Conservation (phyloP, 805 yeast species). For the Candida sphagnicola region DNA sequence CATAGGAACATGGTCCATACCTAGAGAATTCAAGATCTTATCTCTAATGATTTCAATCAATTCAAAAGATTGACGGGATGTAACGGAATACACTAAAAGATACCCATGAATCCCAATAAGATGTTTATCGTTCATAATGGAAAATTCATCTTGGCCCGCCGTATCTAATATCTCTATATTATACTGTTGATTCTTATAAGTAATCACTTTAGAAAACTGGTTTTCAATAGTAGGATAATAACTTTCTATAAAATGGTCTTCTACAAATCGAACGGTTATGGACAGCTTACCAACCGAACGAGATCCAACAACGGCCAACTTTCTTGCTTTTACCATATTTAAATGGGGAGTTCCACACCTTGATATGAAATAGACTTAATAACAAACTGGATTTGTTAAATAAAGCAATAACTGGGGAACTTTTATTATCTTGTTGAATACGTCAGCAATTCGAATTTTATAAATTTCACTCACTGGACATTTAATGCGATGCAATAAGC, state of each 20-base stretch:
- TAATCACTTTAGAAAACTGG: constrained; percentile 69
- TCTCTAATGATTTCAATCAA: constrained; percentile 74
- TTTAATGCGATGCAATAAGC: not conserved
- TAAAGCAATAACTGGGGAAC: too few relatives aligned
- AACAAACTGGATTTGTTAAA: not conserved
- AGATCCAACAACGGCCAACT: constrained; percentile 83
- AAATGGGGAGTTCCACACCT: not conserved
- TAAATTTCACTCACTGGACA: not conserved
- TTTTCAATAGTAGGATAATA: constrained; percentile 91
- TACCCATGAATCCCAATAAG: constrained; percentile 82
- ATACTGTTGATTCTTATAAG: constrained; percentile 68
- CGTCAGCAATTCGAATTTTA: not conserved
- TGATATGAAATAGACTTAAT: not conserved
- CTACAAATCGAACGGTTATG: constrained; percentile 78
- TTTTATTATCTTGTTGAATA: too few relatives aligned
- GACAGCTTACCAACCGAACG: constrained; percentile 88
- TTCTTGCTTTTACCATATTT: constrained; percentile 52
- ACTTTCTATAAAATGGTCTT: constrained; percentile 81
- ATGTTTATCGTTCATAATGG: constrained; percentile 73
- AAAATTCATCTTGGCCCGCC: constrained; percentile 90
- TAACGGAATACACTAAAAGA: constrained; percentile 75
- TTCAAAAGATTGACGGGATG: constrained; percentile 74
- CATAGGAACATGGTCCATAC: constrained; percentile 45
- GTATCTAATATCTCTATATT: constrained; percentile 85
- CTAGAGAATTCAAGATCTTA: constrained; percentile 69